phyloP scores from a whole-genome alignment of 768 basidiomycete genomes.

The Russula lepida region DNA sequence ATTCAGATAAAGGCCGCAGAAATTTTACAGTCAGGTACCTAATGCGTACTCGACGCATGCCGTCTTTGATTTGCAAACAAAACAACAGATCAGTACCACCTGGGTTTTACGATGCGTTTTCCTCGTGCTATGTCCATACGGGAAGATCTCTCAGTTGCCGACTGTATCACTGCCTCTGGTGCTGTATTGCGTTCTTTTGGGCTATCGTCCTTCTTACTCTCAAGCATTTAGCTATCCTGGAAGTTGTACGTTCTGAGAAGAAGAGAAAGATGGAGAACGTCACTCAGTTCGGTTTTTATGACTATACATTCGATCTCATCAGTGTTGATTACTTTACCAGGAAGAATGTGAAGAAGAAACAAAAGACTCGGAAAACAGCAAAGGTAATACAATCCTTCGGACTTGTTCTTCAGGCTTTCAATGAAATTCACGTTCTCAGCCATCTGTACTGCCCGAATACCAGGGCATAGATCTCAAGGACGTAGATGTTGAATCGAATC shows the following conservation, averaged over 20 bases:
- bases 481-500: slow-evolving; percentile 47
- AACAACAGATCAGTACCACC: slow-evolving; percentile 63
- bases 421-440: slow-evolving; percentile 30
- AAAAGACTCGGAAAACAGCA: slow-evolving; percentile 40
- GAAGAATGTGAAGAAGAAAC: slow-evolving; percentile 40
- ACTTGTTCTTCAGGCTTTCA: too few relatives aligned
- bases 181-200: not conserved
- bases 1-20: slow-evolving; percentile 91
- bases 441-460: slow-evolving; percentile 55
- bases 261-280: slow-evolving; percentile 71
- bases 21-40: slow-evolving; percentile 61
- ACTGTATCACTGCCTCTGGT: slow-evolving; percentile 70
- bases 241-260: slow-evolving; percentile 50
- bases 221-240: slow-evolving; percentile 42
- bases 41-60: not conserved
- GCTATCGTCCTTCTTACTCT: not conserved
- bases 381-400: slow-evolving; percentile 32
- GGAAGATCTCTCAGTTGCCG: slow-evolving; percentile 63
- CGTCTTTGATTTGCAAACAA: slow-evolving; percentile 5
- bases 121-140: slow-evolving; percentile 77
- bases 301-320: not conserved
- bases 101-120: slow-evolving; percentile 90
- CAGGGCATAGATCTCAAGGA: slow-evolving; percentile 54
- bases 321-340: not conserved
- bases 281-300: slow-evolving; percentile 32